Evolutionary conservation across 306 rosid species (phyloP).

Genomic region (Lablab purpureus): DNA sequence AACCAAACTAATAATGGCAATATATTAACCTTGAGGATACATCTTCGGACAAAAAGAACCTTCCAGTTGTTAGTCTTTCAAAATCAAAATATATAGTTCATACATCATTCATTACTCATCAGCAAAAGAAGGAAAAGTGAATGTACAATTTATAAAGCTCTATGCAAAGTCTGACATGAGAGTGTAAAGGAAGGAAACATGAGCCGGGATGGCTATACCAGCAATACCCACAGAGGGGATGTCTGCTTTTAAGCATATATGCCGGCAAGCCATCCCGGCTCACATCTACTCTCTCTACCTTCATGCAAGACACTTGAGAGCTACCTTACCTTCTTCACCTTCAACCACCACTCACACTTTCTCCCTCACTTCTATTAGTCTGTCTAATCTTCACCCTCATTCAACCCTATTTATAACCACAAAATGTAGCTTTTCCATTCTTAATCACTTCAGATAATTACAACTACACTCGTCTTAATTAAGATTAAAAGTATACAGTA

Average conservation of each 20-base stretch:
- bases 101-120: not conserved
- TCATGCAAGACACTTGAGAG: constrained; percentile 35
- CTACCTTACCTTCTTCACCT: not conserved
- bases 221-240: constrained; percentile 8
- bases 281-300: constrained; percentile 43
- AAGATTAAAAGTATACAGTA: not conserved
- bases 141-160: not conserved
- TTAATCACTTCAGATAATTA: not conserved
- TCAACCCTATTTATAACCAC: constrained; percentile 38
- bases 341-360: not conserved
- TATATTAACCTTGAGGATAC: no score
- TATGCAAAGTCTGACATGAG: constrained; percentile 26
- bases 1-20: no score
- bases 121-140: not conserved
- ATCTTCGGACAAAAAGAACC: no score
- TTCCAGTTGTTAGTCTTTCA: no score
- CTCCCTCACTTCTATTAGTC: not conserved
- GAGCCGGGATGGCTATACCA: constrained; percentile 43
- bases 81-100: not conserved
- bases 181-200: constrained; percentile 42
- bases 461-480: not conserved
- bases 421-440: not conserved
- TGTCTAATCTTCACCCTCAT: not conserved
- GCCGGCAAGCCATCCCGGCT: constrained; percentile 59
- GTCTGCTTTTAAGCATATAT: not conserved